phyloP scores from a whole-genome alignment of 495 filamentous ascomycete species.

The Patellaria atrata region DNA sequence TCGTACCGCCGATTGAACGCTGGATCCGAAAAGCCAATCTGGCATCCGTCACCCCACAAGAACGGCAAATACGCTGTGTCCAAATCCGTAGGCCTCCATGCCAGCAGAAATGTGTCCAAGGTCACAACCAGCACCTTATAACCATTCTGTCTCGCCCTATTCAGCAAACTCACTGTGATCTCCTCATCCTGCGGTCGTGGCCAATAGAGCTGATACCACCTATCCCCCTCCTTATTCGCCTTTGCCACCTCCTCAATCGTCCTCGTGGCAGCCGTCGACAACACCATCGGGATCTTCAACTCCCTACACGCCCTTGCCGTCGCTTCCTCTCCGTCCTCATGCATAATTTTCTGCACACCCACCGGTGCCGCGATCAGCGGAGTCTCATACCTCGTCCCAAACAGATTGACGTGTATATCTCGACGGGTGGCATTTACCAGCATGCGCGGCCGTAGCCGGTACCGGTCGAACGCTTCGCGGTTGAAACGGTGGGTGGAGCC shows the following conservation, averaged over 20 bases:
- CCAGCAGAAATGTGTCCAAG: slow-evolving; percentile 18
- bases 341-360: slow-evolving; percentile 24
- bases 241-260: slow-evolving; percentile 19
- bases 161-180: slow-evolving; percentile 16
- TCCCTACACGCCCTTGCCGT: slow-evolving; percentile 12
- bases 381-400: slow-evolving; percentile 16
- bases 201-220: slow-evolving; percentile 22
- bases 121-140: slow-evolving; percentile 22
- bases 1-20: slow-evolving; percentile 18
- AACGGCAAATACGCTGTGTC: slow-evolving; percentile 20
- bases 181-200: slow-evolving; percentile 15
- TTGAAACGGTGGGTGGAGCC: slow-evolving; percentile 14
- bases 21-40: slow-evolving; percentile 16
- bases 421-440: slow-evolving; percentile 32
- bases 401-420: slow-evolving; percentile 18
- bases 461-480: slow-evolving; percentile 15
- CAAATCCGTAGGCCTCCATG: slow-evolving; percentile 20
- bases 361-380: slow-evolving; percentile 23
- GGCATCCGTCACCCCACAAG: slow-evolving; percentile 17
- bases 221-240: slow-evolving; percentile 16
- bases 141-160: slow-evolving; percentile 15
- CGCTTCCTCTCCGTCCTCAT: slow-evolving; percentile 19
- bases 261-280: slow-evolving; percentile 17
- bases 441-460: slow-evolving; percentile 16
- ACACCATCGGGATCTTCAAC: slow-evolving; percentile 14